A percentile compares a stretch with the other conserved stretches of the same genome.
Conservation (phyloP, 2,329 filamentous ascomycete genomes). For the Cylindrodendrum hubeiense region DNA sequence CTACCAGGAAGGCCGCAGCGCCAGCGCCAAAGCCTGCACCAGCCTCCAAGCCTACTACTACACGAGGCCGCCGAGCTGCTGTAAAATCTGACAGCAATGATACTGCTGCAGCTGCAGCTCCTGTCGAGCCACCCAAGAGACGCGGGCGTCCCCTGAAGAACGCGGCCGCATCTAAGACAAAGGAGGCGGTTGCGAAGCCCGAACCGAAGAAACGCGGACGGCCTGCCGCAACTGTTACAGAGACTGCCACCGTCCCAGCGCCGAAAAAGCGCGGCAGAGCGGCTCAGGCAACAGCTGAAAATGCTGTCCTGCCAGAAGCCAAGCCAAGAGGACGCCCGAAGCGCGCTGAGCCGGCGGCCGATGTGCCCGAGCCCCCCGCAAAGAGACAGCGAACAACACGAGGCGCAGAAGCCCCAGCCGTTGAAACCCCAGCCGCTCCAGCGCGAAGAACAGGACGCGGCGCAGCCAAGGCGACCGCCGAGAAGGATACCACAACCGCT, state of each 20-base stretch:
- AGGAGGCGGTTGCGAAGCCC: slow-evolving; percentile 16
- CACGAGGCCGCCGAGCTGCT: slow-evolving; percentile 28
- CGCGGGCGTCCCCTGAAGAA: slow-evolving; percentile 38
- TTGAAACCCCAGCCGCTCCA: slow-evolving; percentile 21
- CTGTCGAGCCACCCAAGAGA: slow-evolving; percentile 29
- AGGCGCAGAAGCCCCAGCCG: slow-evolving; percentile 24
- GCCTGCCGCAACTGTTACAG: slow-evolving; percentile 1
- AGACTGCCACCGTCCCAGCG: slow-evolving; percentile 2
- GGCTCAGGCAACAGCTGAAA: slow-evolving; percentile 3
- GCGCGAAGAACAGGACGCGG: slow-evolving; percentile 16
- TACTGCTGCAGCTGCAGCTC: not conserved
- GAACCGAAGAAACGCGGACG: slow-evolving; percentile 37
- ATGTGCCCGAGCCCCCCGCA: slow-evolving; percentile 29
- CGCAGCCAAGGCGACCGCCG: slow-evolving; percentile 18
- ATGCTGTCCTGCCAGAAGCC: slow-evolving; percentile 5
- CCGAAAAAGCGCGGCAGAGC: slow-evolving; percentile 21
- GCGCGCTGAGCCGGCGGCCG: slow-evolving; percentile 22
- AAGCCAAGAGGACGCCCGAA: slow-evolving; percentile 39
- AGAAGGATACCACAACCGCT: not conserved
- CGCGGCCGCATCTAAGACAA: not conserved
- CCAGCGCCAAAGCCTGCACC: not conserved
- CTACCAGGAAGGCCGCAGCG: slow-evolving; percentile 27
- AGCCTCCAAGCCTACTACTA: slow-evolving; percentile 13
- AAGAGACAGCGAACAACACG: slow-evolving; percentile 36
- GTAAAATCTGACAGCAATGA: slow-evolving; percentile 18